Conservation (phyloP, 83 land plant genomes). For the Diphasiastrum complanatum region DNA sequence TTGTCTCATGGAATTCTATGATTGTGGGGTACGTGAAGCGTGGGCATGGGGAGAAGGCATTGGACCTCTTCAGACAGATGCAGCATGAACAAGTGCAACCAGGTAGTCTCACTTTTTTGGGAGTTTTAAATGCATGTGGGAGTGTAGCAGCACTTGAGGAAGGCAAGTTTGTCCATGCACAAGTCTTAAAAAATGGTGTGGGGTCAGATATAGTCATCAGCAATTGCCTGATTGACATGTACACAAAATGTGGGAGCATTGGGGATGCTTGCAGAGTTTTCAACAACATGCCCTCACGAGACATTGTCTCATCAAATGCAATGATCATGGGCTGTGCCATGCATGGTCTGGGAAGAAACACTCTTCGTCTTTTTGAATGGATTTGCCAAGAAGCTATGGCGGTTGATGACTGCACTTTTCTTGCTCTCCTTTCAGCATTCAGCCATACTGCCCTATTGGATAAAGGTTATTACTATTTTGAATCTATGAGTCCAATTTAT, state of each 20-base stretch:
- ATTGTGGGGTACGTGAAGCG: too few relatives aligned
- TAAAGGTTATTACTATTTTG: too few relatives aligned
- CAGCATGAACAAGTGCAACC: neutral
- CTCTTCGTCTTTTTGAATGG: neutral
- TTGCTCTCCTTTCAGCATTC: too few relatives aligned
- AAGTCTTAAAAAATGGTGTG: neutral
- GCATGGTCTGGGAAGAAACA: neutral
- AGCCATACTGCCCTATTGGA: too few relatives aligned
- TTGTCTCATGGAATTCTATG: too few relatives aligned
- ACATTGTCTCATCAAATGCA: constrained; percentile 1
- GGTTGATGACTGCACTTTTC: too few relatives aligned
- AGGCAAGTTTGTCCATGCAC: neutral
- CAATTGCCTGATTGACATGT: neutral
- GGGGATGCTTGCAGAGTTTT: neutral
- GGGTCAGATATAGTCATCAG: neutral
- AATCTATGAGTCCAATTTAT: too few relatives aligned
- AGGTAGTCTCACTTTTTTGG: neutral
- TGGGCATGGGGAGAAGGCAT: neutral
- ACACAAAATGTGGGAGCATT: neutral
- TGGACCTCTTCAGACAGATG: neutral
- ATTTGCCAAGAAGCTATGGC: constrained; percentile 7
- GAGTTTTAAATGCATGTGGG: neutral
- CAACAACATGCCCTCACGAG: neutral
- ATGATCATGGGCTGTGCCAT: constrained; percentile 5
- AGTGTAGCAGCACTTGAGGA: neutral